Evolutionary conservation across 2,329 filamentous ascomycete species (phyloP), one percentile per base, ranked within the genome.

Genomic region (Cladorrhinum sp.): DNA sequence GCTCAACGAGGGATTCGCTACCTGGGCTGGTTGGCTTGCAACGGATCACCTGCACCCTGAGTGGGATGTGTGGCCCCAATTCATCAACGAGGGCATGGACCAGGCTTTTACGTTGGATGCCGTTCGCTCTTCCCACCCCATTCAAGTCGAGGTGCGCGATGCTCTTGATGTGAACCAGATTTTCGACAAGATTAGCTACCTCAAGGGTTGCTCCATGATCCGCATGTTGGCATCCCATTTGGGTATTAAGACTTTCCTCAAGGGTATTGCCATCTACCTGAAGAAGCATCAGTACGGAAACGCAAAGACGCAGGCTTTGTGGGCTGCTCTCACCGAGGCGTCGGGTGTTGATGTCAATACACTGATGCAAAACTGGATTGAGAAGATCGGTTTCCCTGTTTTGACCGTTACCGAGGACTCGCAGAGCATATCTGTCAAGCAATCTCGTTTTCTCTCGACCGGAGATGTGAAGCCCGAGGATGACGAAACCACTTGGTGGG

Each of bases 31-130:
- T 56, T 99, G 93, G 93, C 84, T 93, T 63, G 93, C 92, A 9
- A 86, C 93, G 61, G 91, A 98, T 72, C 85, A 96, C 72, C 85
- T 98, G 58, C 91, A 98, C 75, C 95, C 95, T 2, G 93, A 97
- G 67, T 98, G 95, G 93, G 88, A 98, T 69, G 90, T 98, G 29
- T 99, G 95, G 95, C 89, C 91, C 61, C 93, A 97, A 77, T 99
- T 97, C 77, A 91, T 98, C 70, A 92, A 92, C 77, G 95, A 98
- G 79, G 90, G 90, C 69, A 91, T 96, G 79, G 92, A 96, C 82
- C 87, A 86, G 79, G 93, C 93, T 60, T 96, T 97, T 75, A 84
- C 87, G 66, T 85, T 99, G 27, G 95, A 99, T 71, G 88, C 91
- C 50, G 85, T 99, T 66, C 89, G 95, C 51, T 91, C 92, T 48